Evolutionary conservation across 495 filamentous ascomycete species (phyloP), one percentile per base, ranked within the genome.

Genomic region (Penicillium arizonense): DNA sequence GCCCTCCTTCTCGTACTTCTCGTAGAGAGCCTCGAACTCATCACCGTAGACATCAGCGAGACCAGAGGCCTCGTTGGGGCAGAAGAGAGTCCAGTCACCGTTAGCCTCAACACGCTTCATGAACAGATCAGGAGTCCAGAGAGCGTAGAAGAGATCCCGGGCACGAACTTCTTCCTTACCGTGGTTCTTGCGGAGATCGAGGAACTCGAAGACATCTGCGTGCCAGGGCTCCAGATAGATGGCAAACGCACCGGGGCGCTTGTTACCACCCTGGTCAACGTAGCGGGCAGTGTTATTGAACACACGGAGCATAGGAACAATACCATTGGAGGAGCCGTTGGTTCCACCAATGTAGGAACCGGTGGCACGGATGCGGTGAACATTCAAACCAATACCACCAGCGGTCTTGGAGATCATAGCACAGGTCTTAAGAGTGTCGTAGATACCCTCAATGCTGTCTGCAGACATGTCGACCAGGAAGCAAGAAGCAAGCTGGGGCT

Each of bases 181-280:
- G 70, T 98, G 94, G 73, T 98, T 98, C 85, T 98, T 98, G 56
- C 94, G 87, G 39, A 98, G 84, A 65, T 98, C 94, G 57, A 98
- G 82, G 80, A 95, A 98, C 67, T 93, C 87, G 63, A 97, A 97
- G 35, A 98, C 87, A 76, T 98, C 94, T 18, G 92, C 87, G 75
- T 98, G 94, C 94, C 94, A 98, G 14, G 94, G 94, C 80, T 98
- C 94, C n/a, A 98, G 81, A 75, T 98, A 98, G 72, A 97, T 95
- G 58, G 94, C 94, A 70, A 98, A 98, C 45, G 94, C 94, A 74
- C 94, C 94, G 32, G 94, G 94, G 39, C 94, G 89, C 83, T 98
- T 98, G 82, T 98, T 98, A 62, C 94, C 94, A 74, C 94, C 94
- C 75, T 98, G 94, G 66, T 98, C 94, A 46, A 98, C 94, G 67